phyloP scores from a whole-genome alignment of 768 basidiomycete species.

The Lenzites betulinus region DNA sequence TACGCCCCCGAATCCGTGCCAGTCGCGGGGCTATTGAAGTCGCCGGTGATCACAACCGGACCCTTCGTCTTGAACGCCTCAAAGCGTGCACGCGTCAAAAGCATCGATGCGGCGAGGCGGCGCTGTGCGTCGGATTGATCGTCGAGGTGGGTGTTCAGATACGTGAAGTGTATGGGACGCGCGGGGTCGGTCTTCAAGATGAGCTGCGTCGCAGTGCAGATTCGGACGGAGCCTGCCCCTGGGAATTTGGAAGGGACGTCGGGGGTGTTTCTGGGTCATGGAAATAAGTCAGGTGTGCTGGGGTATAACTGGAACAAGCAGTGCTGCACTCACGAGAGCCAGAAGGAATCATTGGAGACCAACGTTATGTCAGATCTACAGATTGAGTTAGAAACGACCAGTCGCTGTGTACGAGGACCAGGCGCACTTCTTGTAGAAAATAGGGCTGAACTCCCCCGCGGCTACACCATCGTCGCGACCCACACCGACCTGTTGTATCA shows the following conservation, averaged over 20 bases:
- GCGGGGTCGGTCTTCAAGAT: slow-evolving; percentile 22
- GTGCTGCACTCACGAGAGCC: slow-evolving; percentile 49
- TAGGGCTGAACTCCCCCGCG: slow-evolving; percentile 61
- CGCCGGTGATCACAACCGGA: slow-evolving; percentile 53
- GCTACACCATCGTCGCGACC: slow-evolving; percentile 60
- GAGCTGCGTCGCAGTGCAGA: slow-evolving; percentile 51
- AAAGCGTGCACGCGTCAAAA: slow-evolving; percentile 50
- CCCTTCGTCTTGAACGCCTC: slow-evolving; percentile 43
- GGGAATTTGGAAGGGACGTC: slow-evolving; percentile 52
- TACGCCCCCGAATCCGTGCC: slow-evolving; percentile 53
- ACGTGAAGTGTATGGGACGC: slow-evolving; percentile 34
- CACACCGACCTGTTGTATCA: slow-evolving; percentile 48
- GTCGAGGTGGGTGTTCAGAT: slow-evolving; percentile 59
- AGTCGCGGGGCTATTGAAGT: slow-evolving; percentile 54
- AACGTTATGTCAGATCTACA: slow-evolving; percentile 39
- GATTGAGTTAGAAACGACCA: not conserved
- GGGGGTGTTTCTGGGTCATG: slow-evolving; percentile 44
- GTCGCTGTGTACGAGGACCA: not conserved
- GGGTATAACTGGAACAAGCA: not conserved
- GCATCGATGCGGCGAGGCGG: slow-evolving; percentile 51
- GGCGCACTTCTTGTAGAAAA: slow-evolving; percentile 55
- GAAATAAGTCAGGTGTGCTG: too few species aligned
- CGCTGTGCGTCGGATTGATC: slow-evolving; percentile 54
- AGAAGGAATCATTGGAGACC: slow-evolving; percentile 50
- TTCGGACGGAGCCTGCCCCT: slow-evolving; percentile 50